phyloP scores from a whole-genome alignment of 2,329 filamentous ascomycete genomes.

The Grosmannia huntii region DNA sequence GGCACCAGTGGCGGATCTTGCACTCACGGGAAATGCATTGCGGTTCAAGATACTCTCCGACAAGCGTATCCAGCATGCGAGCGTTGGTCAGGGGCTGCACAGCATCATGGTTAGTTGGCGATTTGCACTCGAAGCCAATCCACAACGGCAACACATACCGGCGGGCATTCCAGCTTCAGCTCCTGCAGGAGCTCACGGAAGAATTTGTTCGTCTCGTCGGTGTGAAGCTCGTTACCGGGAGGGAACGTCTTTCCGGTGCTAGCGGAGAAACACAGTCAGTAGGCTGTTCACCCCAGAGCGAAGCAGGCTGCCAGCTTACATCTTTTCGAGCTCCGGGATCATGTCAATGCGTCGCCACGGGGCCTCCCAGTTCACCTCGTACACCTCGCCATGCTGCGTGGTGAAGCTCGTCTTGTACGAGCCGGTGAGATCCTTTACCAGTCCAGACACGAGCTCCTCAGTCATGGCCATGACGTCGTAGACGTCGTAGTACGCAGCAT shows the following conservation, averaged over 20 bases:
- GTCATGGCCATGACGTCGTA: slow-evolving; percentile 86
- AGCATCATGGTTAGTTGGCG: not conserved
- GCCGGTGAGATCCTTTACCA: slow-evolving; percentile 83
- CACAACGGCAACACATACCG: slow-evolving; percentile 19
- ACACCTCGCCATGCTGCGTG: slow-evolving; percentile 73
- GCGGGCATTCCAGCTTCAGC: slow-evolving; percentile 77
- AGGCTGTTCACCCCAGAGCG: not conserved
- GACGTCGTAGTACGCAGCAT: slow-evolving; percentile 84
- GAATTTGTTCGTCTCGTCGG: slow-evolving; percentile 77
- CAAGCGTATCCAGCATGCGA: slow-evolving; percentile 90
- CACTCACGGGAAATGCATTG: slow-evolving; percentile 40
- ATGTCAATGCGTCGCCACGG: slow-evolving; percentile 93
- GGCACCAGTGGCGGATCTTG: not conserved
- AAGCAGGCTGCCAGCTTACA: slow-evolving; percentile 2
- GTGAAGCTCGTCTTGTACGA: slow-evolving; percentile 76
- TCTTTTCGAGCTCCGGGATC: slow-evolving; percentile 76
- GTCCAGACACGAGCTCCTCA: slow-evolving; percentile 79
- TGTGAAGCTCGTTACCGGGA: slow-evolving; percentile 77
- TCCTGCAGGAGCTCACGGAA: slow-evolving; percentile 75
- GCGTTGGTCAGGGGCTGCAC: slow-evolving; percentile 68
- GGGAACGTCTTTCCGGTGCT: slow-evolving; percentile 76
- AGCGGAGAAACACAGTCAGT: not conserved
- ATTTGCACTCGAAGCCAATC: too few species aligned
- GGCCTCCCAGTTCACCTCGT: slow-evolving; percentile 89
- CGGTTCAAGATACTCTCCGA: slow-evolving; percentile 89